Percentiles rank a stretch among this genome's conserved stretches.
Conservation (phyloP, 2,329 filamentous ascomycete species). For the Diaporthe helianthi region DNA sequence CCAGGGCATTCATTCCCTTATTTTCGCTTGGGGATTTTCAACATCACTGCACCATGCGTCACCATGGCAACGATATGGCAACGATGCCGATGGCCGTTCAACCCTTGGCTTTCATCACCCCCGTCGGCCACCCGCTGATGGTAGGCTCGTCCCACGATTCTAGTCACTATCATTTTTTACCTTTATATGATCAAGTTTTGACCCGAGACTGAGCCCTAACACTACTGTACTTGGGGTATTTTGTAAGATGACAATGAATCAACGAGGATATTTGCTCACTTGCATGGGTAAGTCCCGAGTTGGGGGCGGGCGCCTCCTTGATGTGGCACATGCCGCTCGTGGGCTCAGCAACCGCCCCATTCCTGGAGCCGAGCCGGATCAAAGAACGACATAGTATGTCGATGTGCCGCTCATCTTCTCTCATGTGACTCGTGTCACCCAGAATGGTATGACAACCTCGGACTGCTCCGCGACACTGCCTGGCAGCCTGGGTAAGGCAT, state of each 20-base stretch:
- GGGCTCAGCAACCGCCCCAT: not conserved
- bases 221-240: not conserved
- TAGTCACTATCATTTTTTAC: not conserved
- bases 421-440: constrained; percentile 7
- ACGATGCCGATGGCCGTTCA: not conserved
- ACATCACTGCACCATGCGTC: not conserved
- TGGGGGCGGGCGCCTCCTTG: not conserved
- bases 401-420: not conserved
- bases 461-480: not conserved
- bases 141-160: not conserved
- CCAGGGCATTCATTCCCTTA: not conserved
- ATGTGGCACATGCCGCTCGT: not conserved
- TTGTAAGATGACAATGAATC: not conserved
- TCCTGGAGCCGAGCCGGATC: not conserved
- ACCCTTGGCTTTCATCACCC: not conserved
- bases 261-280: not conserved
- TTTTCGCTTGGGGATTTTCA: not conserved
- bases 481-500: not conserved
- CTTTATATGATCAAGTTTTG: not conserved
- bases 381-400: not conserved
- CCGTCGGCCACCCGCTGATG: not conserved
- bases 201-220: not conserved
- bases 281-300: not conserved
- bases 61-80: not conserved
- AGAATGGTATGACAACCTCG: not conserved